Conservation (phyloP, 331 rosid species). For the Saraca asoca region DNA sequence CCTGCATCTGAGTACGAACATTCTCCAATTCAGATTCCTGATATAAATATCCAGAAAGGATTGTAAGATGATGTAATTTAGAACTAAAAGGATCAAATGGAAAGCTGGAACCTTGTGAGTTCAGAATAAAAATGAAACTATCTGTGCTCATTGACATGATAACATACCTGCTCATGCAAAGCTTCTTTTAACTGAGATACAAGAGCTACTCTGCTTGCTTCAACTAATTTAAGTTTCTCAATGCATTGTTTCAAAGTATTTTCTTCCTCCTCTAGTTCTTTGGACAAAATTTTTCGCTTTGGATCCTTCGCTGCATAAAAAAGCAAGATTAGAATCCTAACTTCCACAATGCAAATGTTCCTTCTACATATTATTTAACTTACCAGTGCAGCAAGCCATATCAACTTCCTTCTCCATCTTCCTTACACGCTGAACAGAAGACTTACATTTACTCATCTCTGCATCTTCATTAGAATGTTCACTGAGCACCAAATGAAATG, state of each 20-base stretch:
- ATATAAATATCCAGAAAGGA: slow-evolving; percentile 31
- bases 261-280: slow-evolving; percentile 80
- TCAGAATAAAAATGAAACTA: slow-evolving; percentile 15
- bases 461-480: slow-evolving; percentile 74
- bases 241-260: slow-evolving; percentile 66
- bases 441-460: slow-evolving; percentile 82
- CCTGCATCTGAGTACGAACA: slow-evolving; percentile 90
- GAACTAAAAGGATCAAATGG: slow-evolving; percentile 11
- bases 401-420: slow-evolving; percentile 82
- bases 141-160: background rate
- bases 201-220: slow-evolving; percentile 74
- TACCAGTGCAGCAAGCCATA: slow-evolving; percentile 63
- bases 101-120: background rate
- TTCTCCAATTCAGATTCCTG: slow-evolving; percentile 91
- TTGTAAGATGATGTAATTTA: slow-evolving; percentile 22
- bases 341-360: slow-evolving; percentile 26
- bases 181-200: slow-evolving; percentile 87
- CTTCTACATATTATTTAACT: slow-evolving; percentile 30
- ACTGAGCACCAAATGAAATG: slow-evolving; percentile 74
- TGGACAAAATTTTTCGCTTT: slow-evolving; percentile 64
- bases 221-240: slow-evolving; percentile 70
- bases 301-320: slow-evolving; percentile 78
- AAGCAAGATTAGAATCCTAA: slow-evolving; percentile 43
- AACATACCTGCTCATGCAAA: slow-evolving; percentile 71
- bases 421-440: slow-evolving; percentile 67